phyloP scores from a whole-genome alignment of 495 filamentous ascomycete genomes.

The Penicillium goetzii region DNA sequence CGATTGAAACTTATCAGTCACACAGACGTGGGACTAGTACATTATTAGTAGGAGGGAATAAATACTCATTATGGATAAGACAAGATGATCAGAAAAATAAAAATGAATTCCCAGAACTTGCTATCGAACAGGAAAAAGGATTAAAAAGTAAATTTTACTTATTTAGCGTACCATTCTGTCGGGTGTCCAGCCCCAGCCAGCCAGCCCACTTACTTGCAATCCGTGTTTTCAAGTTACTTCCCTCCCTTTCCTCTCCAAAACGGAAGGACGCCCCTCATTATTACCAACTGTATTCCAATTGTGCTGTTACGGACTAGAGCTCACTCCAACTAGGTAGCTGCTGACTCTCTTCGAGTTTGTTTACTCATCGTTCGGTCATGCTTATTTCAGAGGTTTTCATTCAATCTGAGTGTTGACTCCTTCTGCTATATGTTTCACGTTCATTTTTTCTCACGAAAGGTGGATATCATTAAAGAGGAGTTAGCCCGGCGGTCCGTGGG shows the following conservation, averaged over 20 bases:
- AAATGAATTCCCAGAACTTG: neutral
- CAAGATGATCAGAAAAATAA: neutral
- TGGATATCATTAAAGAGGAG: neutral
- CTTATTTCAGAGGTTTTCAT: no score
- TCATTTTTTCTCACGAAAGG: no score
- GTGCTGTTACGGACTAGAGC: no score
- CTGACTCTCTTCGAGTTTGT: no score
- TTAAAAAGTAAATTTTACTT: conserved; percentile 7
- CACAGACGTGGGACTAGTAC: neutral
- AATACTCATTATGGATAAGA: neutral
- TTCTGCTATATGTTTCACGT: no score
- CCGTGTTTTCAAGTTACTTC: neutral
- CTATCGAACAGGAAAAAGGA: neutral
- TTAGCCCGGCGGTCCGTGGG: neutral
- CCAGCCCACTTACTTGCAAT: neutral
- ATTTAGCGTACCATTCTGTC: conserved; percentile 21
- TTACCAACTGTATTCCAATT: neutral
- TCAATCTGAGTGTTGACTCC: no score
- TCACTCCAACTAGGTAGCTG: no score
- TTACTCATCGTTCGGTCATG: no score
- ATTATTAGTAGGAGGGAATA: neutral
- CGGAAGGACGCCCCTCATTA: neutral
- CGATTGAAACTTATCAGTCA: neutral
- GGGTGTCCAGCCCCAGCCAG: conserved; percentile 17
- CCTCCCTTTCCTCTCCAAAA: conserved; percentile 2